These are phyloP conservation scores for Diaporthe sp. DNA, from an alignment of 2,329 filamentous ascomycete species.

Conservation along the genomic window DNA sequence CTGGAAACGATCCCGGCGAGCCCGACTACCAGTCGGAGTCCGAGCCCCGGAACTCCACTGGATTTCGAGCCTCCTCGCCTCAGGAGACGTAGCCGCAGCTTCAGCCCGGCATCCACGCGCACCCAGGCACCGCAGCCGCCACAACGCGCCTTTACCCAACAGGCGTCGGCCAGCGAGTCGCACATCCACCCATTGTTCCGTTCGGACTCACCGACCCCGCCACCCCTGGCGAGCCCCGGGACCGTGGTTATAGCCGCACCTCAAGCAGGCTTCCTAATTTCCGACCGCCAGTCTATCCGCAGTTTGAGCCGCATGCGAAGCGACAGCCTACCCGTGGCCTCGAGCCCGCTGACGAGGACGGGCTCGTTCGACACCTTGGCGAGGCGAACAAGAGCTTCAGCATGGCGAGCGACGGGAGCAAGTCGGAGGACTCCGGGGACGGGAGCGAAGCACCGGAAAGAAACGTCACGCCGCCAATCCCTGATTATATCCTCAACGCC, in stretches of 20 bases:
- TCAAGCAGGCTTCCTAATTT: conserved; percentile 72
- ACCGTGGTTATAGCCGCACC: conserved; percentile 79
- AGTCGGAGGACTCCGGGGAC: conserved; percentile 41
- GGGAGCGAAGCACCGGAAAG: conserved; percentile 47
- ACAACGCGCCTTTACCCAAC: conserved; percentile 46
- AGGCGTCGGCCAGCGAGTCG: conserved; percentile 62
- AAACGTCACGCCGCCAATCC: conserved; percentile 69
- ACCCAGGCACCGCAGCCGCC: conserved; percentile 44
- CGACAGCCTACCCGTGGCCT: conserved; percentile 60
- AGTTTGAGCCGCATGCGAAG: conserved; percentile 66
- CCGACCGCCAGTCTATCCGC: conserved; percentile 61
- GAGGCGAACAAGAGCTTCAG: conserved; percentile 29
- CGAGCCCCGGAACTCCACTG: conserved; percentile 70
- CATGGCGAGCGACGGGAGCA: conserved; percentile 37
- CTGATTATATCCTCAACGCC: conserved; percentile 68
- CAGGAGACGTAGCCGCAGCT: conserved; percentile 58
- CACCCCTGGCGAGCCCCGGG: conserved; percentile 73
- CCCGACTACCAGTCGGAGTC: conserved; percentile 71
- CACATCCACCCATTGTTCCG: conserved; percentile 85
- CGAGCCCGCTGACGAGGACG: conserved; percentile 61
- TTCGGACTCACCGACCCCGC: conserved; percentile 75
- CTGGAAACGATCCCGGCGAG: conserved; percentile 79
- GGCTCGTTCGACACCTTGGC: conserved; percentile 61
- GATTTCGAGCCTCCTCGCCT: conserved; percentile 63
- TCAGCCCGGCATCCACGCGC: conserved; percentile 54